These are phyloP conservation scores for Macadamia integrifolia DNA, from an alignment of 164 flowering plant species.

Conservation along the genomic window DNA sequence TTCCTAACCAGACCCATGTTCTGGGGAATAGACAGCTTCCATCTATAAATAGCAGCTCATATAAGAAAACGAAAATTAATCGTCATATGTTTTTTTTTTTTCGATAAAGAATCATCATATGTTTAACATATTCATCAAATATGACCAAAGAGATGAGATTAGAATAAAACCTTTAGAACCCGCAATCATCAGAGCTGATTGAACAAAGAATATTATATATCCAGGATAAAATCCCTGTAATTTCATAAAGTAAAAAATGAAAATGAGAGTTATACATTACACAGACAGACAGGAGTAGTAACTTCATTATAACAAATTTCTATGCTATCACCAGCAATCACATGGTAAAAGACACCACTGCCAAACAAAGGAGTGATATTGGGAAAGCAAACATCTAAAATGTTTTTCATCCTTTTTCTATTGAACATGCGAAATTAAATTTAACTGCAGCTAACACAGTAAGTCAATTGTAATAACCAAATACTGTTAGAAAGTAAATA, in stretches of 20 bases:
- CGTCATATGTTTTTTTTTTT: no score
- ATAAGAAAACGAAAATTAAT: conserved; percentile 14
- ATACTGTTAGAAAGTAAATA: neutral
- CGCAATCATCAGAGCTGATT: conserved; percentile 91
- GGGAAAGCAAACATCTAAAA: neutral
- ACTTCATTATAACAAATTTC: neutral
- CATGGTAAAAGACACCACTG: neutral
- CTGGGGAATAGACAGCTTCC: conserved; percentile 75
- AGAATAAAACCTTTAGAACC: conserved; percentile 81
- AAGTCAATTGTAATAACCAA: neutral
- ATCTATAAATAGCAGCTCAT: conserved; percentile 74
- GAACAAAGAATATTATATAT: conserved; percentile 91
- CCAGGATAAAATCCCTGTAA: conserved; percentile 93
- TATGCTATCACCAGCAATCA: neutral
- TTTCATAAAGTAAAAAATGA: neutral
- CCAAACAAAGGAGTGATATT: neutral
- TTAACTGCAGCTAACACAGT: no score
- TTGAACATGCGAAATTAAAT: no score
- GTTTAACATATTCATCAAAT: neutral
- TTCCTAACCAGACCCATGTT: conserved; percentile 35
- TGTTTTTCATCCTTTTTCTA: neutral
- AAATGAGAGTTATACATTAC: neutral
- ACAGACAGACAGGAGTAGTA: neutral
- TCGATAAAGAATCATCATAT: neutral
- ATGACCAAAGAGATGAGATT: neutral